Evolutionary conservation across 2,329 filamentous ascomycete genomes (phyloP).

Genomic region (Trichoderma pleuroti): DNA sequence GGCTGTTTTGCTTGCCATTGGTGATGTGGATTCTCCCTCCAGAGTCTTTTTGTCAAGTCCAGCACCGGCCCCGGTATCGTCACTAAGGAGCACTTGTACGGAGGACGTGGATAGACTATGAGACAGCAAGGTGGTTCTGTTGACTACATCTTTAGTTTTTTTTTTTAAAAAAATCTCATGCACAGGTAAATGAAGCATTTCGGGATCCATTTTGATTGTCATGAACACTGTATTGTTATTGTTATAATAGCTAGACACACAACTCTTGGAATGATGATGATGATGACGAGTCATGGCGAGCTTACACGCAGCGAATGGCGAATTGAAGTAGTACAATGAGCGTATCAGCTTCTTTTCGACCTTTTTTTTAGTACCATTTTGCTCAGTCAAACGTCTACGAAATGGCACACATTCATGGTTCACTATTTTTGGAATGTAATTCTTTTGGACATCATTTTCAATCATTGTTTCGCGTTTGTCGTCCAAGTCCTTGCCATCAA

Average conservation of each 20-base stretch:
- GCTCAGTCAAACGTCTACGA: background rate
- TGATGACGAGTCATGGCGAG: background rate
- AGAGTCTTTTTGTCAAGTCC: conserved; percentile 2
- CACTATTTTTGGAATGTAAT: background rate
- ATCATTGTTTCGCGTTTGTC: background rate
- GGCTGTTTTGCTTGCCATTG: background rate
- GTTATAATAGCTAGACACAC: conserved; percentile 1
- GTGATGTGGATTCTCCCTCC: background rate
- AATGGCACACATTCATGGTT: background rate
- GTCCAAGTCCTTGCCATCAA: background rate
- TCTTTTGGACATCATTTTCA: background rate
- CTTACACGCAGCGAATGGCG: background rate
- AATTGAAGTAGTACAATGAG: background rate
- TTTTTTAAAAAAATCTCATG: background rate
- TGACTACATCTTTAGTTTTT: background rate
- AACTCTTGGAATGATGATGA: background rate
- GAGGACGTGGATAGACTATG: background rate
- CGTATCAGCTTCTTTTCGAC: background rate
- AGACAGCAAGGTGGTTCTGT: background rate
- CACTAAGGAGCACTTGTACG: conserved; percentile 6
- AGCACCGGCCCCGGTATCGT: background rate
- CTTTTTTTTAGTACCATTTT: background rate
- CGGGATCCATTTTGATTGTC: background rate
- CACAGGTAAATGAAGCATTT: background rate
- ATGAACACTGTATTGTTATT: background rate